Percentiles rank a stretch among this genome's conserved stretches.
Conservation (phyloP, 2,329 filamentous ascomycete species). For the Calonectria hongkongensis region DNA sequence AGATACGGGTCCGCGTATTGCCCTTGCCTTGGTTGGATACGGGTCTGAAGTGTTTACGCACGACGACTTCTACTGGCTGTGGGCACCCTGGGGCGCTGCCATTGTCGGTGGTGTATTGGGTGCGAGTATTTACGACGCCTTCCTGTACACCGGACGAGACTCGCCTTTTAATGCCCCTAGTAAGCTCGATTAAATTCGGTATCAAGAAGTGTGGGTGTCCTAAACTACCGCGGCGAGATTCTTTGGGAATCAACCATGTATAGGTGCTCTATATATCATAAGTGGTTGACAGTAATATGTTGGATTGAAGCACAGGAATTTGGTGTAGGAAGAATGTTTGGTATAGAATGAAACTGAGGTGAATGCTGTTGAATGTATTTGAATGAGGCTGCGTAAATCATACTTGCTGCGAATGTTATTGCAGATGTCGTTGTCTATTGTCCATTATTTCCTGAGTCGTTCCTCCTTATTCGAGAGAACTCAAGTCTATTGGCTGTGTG, state of each 20-base stretch:
- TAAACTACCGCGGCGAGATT: not conserved
- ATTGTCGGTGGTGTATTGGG: conserved; percentile 19
- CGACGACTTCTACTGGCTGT: conserved; percentile 18
- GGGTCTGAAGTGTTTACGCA: conserved; percentile 14
- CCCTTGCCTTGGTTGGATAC: conserved; percentile 4
- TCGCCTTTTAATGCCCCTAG: conserved; percentile 21
- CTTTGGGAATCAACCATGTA: not conserved
- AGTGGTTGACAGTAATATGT: no score
- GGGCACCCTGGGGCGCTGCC: conserved; percentile 22
- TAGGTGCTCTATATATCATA: no score
- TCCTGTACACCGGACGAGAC: conserved; percentile 24
- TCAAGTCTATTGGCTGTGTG: no score
- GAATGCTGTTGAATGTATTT: no score
- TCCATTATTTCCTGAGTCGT: no score
- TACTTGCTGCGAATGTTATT: no score
- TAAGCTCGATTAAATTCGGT: not conserved
- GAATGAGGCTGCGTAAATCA: no score
- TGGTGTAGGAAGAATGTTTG: no score
- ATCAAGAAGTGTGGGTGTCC: not conserved
- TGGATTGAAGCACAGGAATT: no score
- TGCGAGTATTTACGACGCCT: conserved; percentile 13
- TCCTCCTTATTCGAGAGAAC: no score
- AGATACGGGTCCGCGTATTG: conserved; percentile 6
- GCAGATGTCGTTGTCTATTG: no score
- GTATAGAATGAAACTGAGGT: no score